Base-by-base conservation (phyloP, 768 basidiomycete species). In the Rhizopogon vesiculosus region DNA sequence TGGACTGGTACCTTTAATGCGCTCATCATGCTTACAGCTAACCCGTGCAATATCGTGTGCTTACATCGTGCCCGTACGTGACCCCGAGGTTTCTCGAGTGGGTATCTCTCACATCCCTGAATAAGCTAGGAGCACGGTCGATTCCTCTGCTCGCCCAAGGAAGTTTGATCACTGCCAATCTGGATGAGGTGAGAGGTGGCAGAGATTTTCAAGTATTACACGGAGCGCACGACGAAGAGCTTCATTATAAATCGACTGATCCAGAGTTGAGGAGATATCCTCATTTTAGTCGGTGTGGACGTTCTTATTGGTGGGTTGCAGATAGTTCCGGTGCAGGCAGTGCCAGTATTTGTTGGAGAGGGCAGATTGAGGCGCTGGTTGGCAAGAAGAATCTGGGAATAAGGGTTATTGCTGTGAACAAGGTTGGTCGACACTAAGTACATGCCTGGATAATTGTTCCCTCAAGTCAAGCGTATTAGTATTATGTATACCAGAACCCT, bases 301-400 rank as follows among this genome's bases (percentile, higher is more conserved):
- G 25, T 15, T 1, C 12, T 38, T 7, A 38, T 3, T 33, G 19
- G 29, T 33, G 3, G 7, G 15, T 39, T 41, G 2, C 59, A 91
- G 90, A 53, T 78, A 83, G 63, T 96, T 94, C 86, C 91, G 95
- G 72, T 96, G 94, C 73, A 84, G 93, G 64, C 95, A 99, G 71
- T 96, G 93, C 68, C 92, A 97, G 65, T 96, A 98, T 69, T 73
- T 98, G 62, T 76, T 98, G 50, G 95, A 98, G 79, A 95, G 80
- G 95, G 46, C 94, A 96, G 7, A 98, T 99, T 57, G 96, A 99
- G 74, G 93, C 96, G 5, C 84, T 97, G 50, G 89, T 96, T 31
- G 96, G 96, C 18, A 99, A 99, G 80, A 98, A 98, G 85, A 98
- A 98, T 70, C 78, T 99, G 42, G 96, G 98, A 75, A 95, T 97